Evolutionary conservation across 2,329 filamentous ascomycete genomes (phyloP), one percentile per base, ranked within the genome.

Genomic region (Talaromyces rugulosus): DNA sequence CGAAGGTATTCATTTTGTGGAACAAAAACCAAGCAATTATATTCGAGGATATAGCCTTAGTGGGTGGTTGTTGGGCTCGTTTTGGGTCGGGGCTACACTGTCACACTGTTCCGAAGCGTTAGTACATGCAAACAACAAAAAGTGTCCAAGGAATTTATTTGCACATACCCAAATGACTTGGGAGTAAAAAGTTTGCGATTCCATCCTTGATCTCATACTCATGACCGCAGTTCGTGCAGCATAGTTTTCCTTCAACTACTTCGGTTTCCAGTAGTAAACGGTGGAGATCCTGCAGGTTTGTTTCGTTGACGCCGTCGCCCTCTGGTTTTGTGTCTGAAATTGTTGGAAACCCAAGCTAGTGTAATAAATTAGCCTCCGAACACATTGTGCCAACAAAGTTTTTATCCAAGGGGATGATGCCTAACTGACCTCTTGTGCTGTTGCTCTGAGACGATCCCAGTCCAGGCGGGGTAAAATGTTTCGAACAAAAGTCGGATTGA

Each of bases 131-230:
- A 36, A 12, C 8, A 36, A 36, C n/a, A 7, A 8, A 8, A 36
- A 12, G n/a, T 27, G 11, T 18, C n/a, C 3, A 31, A 31, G 27
- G 28, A 23, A 16, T 14, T 27, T 42, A 23, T 23, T 42, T n/a
- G 27, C n/a, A 16, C 50, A 56, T 54, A 78, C 77, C 95, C 76
- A 99, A 79, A 80, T 99, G 95, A 70, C 90, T 95, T 12, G 95
- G 95, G 68, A 99, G 79, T 73, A 99, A 79, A 72, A 99, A 99
- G 77, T 98, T 98, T 63, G 92, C 92, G 75, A 98, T 96, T 5
- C 95, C 95, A 78, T 99, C 94, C 74, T 95, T 93, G 65, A 99
- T 89, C 63, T 87, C 87, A 77, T 98, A 99, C 80, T 96, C 91
- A 74, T 98, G 94, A 55, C 90, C 91, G 74, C 95, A 99, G 76